Evolutionary conservation across 345 rosid species (phyloP).

Genomic region (Lepidium sativum): DNA sequence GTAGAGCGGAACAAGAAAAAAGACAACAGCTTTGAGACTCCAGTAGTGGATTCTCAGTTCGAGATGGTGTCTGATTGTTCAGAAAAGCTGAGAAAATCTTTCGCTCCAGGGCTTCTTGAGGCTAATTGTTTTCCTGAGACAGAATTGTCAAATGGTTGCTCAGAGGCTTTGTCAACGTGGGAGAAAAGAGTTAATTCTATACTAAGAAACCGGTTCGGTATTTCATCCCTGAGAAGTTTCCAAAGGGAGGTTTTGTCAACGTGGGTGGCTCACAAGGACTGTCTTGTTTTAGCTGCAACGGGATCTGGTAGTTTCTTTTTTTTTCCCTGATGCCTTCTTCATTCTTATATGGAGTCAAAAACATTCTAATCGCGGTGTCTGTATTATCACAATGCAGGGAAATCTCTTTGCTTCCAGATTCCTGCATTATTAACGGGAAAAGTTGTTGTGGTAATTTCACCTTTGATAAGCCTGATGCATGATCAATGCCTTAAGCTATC

Average conservation of each 20-base stretch:
- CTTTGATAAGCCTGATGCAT: conserved; percentile 92
- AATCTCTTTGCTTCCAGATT: conserved; percentile 86
- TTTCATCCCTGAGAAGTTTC: conserved; percentile 51
- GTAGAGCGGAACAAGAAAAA: conserved; percentile 24
- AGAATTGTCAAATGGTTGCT: conserved; percentile 8
- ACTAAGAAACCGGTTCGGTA: conserved; percentile 53
- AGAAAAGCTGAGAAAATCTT: conserved; percentile 7
- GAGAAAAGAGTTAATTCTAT: conserved; percentile 43
- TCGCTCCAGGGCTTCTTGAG: neutral
- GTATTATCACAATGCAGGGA: conserved; percentile 42
- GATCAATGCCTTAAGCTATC: conserved; percentile 87
- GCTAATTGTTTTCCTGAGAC: conserved; percentile 5
- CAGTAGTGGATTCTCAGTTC: conserved; percentile 16
- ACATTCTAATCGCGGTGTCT: neutral
- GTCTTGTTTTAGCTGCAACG: conserved; percentile 86
- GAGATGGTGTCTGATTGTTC: conserved; percentile 15
- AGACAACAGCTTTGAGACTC: conserved; percentile 5
- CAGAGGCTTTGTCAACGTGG: conserved; percentile 42
- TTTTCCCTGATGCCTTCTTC: neutral
- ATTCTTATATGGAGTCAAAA: neutral
- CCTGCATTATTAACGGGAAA: conserved; percentile 76
- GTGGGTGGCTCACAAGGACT: conserved; percentile 62
- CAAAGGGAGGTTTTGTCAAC: conserved; percentile 76
- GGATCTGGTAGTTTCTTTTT: conserved; percentile 58
- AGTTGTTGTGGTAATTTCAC: conserved; percentile 80